These are phyloP conservation scores for Lecanicillium sp. DNA, from an alignment of 2,329 filamentous ascomycete species.

Conservation along the genomic window DNA sequence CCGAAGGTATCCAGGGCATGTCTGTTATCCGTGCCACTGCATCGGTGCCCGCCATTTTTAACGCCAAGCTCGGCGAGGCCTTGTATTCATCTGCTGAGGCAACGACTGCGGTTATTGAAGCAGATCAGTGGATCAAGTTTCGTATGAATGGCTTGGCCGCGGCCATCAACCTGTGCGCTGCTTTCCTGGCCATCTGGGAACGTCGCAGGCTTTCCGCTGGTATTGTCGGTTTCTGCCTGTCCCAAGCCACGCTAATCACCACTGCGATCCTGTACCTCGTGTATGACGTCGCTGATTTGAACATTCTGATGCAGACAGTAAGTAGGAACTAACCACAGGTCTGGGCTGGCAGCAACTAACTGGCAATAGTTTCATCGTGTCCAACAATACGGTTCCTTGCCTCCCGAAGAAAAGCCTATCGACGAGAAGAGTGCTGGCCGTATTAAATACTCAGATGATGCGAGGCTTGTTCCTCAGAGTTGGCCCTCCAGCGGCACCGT, in stretches of 20 bases:
- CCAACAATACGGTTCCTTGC: constrained; percentile 41
- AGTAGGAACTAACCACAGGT: constrained; percentile 24
- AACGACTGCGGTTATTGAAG: constrained; percentile 36
- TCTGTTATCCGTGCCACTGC: constrained; percentile 45
- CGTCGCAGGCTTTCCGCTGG: constrained; percentile 42
- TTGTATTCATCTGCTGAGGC: constrained; percentile 42
- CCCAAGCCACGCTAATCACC: constrained; percentile 48
- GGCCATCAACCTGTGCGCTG: constrained; percentile 44
- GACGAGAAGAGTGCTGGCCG: constrained; percentile 30
- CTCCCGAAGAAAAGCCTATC: constrained; percentile 37
- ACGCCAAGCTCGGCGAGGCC: constrained; percentile 39
- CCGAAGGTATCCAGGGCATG: constrained; percentile 45
- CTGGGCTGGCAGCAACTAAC: constrained; percentile 12
- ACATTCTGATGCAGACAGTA: constrained; percentile 46
- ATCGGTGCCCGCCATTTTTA: constrained; percentile 42
- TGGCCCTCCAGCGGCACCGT: constrained; percentile 42
- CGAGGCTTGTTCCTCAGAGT: constrained; percentile 32
- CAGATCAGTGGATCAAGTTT: constrained; percentile 52
- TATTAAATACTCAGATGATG: constrained; percentile 33
- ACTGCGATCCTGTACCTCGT: constrained; percentile 46
- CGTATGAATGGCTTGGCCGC: constrained; percentile 49
- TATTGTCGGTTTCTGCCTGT: constrained; percentile 50
- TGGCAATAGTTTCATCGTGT: constrained; percentile 39
- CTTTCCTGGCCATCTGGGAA: constrained; percentile 45
- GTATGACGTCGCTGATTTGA: constrained; percentile 46